phyloP scores from a whole-genome alignment of 768 basidiomycete species.

The Lentinula guzmanii region DNA sequence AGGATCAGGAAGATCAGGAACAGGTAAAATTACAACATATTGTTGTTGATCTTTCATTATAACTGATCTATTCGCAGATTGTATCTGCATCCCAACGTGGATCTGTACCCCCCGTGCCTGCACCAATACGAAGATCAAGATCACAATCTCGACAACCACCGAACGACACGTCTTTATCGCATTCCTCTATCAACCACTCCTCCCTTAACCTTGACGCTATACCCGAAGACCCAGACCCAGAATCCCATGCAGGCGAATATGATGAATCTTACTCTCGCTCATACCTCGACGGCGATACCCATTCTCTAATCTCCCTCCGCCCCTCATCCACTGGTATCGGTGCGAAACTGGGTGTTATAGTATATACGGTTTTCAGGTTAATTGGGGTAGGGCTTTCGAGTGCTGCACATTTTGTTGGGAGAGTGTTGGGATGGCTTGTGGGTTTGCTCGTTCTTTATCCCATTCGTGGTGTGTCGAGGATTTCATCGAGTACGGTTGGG shows the following conservation, averaged over 20 bases:
- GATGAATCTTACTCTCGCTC: conserved; percentile 15
- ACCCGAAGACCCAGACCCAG: conserved; percentile 53
- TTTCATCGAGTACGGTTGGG: conserved; percentile 15
- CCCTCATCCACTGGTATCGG: conserved; percentile 22
- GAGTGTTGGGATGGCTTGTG: conserved; percentile 40
- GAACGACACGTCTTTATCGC: conserved; percentile 24
- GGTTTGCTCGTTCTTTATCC: conserved; percentile 48
- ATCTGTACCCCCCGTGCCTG: conserved; percentile 30
- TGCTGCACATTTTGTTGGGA: conserved; percentile 37
- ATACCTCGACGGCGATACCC: conserved; percentile 10
- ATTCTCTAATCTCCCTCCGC: background rate
- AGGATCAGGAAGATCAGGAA: conserved; percentile 38
- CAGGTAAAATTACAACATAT: conserved; percentile 18
- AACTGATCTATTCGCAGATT: conserved; percentile 9
- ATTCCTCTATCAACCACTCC: conserved; percentile 29
- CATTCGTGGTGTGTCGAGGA: conserved; percentile 27
- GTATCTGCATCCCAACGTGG: conserved; percentile 23
- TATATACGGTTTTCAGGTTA: conserved; percentile 21
- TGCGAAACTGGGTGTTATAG: conserved; percentile 33
- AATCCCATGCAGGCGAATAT: background rate
- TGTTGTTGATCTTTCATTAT: background rate
- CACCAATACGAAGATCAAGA: conserved; percentile 30
- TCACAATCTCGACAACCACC: conserved; percentile 27
- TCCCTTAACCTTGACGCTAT: conserved; percentile 55
- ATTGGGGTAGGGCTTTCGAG: conserved; percentile 17